Conservation (phyloP, 202 grass and related monocot genomes). For the Zoysia matrella region DNA sequence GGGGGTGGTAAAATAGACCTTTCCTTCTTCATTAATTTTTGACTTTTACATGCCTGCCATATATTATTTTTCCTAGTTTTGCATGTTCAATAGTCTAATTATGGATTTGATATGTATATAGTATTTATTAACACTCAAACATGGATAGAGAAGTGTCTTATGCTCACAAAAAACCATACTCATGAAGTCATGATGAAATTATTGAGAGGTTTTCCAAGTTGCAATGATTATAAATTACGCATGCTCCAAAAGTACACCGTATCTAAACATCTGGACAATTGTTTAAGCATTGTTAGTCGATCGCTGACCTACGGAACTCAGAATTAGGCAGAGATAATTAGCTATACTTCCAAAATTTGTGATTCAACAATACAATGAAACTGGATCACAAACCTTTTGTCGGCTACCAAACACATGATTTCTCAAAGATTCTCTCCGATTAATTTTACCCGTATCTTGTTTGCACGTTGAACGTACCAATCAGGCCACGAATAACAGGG, state of each 20-base stretch:
- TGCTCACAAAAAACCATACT: too few species aligned
- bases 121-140: too few species aligned
- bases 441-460: slow-evolving; percentile 4
- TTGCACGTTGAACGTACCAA: not conserved
- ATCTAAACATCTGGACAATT: slow-evolving; percentile 2
- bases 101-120: too few species aligned
- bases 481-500: not conserved
- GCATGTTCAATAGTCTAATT: too few species aligned
- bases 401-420: slow-evolving; percentile 19
- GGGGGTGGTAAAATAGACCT: too few species aligned
- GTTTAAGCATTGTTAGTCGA: not conserved
- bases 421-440: not conserved
- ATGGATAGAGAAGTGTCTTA: too few species aligned
- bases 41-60: too few species aligned
- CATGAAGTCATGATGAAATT: too few species aligned
- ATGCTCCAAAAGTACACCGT: not conserved
- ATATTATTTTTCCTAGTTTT: too few species aligned
- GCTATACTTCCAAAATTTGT: slow-evolving; percentile 37
- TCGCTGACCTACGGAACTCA: too few species aligned
- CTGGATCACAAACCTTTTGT: not conserved
- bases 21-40: too few species aligned
- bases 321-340: too few species aligned
- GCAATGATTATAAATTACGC: not conserved
- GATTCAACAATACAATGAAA: slow-evolving; percentile 2
- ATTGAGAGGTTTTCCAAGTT: not conserved